Base-by-base conservation (phyloP, 2,329 filamentous ascomycete genomes). In the Cryphonectria parasitica region DNA sequence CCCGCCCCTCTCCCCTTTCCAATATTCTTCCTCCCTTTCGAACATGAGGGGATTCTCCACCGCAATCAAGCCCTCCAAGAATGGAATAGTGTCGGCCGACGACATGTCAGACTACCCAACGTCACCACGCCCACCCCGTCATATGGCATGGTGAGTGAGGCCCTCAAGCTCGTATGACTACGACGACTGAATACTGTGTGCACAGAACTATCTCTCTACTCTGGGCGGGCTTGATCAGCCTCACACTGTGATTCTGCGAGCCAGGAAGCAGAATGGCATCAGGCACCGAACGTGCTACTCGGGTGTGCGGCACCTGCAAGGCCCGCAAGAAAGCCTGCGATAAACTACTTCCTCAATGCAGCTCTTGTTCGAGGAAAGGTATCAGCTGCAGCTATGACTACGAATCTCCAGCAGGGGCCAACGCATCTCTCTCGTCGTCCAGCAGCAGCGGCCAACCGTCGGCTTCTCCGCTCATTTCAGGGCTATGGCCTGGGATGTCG, bases 311-410 rank as follows among this genome's bases (percentile, higher is more conserved):
- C 31, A 43, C 64, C 15, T 73, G 72, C 69, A 74, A 73, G 62
- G n/a, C 31, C 3, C 63, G 70, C 10, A 73, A 73, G 67, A 71
- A 73, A 52, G 68, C 39, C 6, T 74, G 73, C 56, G 68, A 73
- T 61, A 72, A 73, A 63, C 13, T 60, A 11, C 52, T 73, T 2
- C 72, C 73, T 7, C 31, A 19, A n/a, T 74, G 73, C 28, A 64
- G 71, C 6, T 69, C 69, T 36, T 74, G 73, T 34, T 31, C 52
- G 25, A 28, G 13, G 13, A 56, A 17, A 31, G 25, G 52, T 15
- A 1, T 31, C 13, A 28, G 52, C 25, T 56, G 52, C 52, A 1
- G 25, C 52, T 56, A 56, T 17, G 52, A 56, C 25, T 28, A 28
- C 52, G 52, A 56, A 11, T 17, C 52, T 17, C 52, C n/a, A 28